A percentile compares a stretch with the other conserved stretches of the same genome.
Conservation (phyloP, 108 stramenopile species). For the Asterionellopsis glacialis region DNA sequence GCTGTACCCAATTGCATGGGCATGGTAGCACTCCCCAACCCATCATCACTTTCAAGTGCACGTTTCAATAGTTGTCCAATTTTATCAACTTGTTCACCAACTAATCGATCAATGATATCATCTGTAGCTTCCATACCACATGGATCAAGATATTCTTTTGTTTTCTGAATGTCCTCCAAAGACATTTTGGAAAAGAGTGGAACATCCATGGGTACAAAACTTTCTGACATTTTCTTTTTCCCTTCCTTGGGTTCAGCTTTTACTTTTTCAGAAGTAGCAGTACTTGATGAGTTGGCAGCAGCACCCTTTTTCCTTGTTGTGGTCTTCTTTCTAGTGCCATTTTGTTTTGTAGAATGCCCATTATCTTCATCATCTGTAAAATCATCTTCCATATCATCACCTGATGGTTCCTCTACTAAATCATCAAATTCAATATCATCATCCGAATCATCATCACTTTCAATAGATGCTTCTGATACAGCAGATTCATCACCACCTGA, state of each 20-base stretch:
- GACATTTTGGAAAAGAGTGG: conserved; percentile 29
- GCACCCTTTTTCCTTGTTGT: conserved; percentile 1
- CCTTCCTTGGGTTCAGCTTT: background rate
- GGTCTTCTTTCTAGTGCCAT: background rate
- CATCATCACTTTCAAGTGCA: conserved; percentile 13
- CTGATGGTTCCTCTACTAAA: conserved; percentile 2
- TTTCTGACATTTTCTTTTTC: conserved; percentile 36
- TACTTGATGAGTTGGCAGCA: conserved; percentile 1
- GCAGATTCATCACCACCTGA: conserved; percentile 1
- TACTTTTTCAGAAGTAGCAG: conserved; percentile 6
- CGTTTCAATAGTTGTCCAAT: conserved; percentile 35
- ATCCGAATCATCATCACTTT: conserved; percentile 13
- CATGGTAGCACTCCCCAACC: conserved; percentile 20
- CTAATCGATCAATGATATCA: conserved; percentile 59
- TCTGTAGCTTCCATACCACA: conserved; percentile 75
- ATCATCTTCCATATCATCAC: conserved; percentile 7
- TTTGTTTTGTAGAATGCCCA: conserved; percentile 1
- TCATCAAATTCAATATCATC: conserved; percentile 5
- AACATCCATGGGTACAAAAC: conserved; percentile 32
- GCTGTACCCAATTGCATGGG: conserved; percentile 59
- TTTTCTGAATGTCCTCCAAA: conserved; percentile 30
- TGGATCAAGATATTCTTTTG: conserved; percentile 53
- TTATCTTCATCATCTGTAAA: conserved; percentile 10
- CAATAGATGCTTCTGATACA: conserved; percentile 3
- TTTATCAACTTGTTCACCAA: conserved; percentile 53